Conservation (phyloP, 208 protist genomes). For the Trypanosoma platydactyli region DNA sequence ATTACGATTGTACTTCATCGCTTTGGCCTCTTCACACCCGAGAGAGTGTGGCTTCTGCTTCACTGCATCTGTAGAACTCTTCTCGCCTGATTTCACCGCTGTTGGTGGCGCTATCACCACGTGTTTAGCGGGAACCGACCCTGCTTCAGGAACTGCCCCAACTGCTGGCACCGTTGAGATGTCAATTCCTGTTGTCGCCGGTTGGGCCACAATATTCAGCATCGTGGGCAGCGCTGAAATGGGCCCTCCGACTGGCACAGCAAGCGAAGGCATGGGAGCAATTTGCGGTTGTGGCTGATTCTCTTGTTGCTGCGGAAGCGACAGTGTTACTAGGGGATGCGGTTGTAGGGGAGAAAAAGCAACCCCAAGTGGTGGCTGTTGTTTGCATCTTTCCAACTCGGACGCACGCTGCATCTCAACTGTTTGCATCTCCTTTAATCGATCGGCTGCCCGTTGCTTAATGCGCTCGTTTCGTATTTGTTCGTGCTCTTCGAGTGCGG, state of each 20-base stretch:
- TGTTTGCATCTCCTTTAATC: constrained; percentile 46
- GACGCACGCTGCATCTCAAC: constrained; percentile 46
- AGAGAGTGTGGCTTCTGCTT: constrained; percentile 3
- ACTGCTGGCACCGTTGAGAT: not conserved
- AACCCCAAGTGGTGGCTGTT: constrained; percentile 18
- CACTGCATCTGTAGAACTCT: not conserved
- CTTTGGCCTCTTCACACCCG: constrained; percentile 9
- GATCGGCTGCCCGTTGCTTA: constrained; percentile 47
- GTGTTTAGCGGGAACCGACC: not conserved
- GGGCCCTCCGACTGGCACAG: constrained; percentile 22
- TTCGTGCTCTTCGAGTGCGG: constrained; percentile 80
- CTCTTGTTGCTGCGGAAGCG: constrained; percentile 2
- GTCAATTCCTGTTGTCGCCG: too few species aligned
- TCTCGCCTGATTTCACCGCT: not conserved
- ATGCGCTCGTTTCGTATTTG: constrained; percentile 73
- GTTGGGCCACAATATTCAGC: not conserved
- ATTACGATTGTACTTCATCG: constrained; percentile 44
- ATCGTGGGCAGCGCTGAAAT: constrained; percentile 6
- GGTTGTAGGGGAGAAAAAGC: not conserved
- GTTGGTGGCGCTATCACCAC: not conserved
- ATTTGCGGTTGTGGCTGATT: constrained; percentile 4
- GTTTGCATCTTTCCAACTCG: constrained; percentile 38
- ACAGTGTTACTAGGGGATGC: too few species aligned
- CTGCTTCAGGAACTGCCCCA: not conserved
- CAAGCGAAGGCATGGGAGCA: not conserved